Evolutionary conservation across 202 grass and related monocot species (phyloP).

Genomic region (Alloteropsis angusta): DNA sequence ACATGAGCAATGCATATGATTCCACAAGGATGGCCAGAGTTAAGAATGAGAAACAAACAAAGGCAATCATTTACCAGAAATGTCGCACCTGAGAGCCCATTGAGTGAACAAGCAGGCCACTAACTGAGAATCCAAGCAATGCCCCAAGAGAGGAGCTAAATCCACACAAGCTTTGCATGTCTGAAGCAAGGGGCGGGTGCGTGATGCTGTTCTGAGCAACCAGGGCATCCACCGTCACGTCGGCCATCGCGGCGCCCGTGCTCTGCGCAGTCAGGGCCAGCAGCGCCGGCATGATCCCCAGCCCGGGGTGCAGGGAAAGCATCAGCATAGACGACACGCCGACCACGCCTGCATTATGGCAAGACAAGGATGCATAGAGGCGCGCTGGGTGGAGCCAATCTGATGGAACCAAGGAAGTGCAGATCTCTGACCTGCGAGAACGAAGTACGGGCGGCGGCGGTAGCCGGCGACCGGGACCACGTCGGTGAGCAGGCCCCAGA

Average conservation of each 20-base stretch:
- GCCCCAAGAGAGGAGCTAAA: slow-evolving; percentile 63
- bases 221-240: slow-evolving; percentile 71
- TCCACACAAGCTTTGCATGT: slow-evolving; percentile 74
- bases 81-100: slow-evolving; percentile 60
- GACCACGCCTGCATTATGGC: slow-evolving; percentile 41
- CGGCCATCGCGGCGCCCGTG: slow-evolving; percentile 50
- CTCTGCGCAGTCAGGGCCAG: slow-evolving; percentile 45
- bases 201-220: slow-evolving; percentile 67
- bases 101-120: slow-evolving; percentile 73
- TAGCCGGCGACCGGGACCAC: slow-evolving; percentile 55
- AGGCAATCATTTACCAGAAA: not conserved
- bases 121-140: slow-evolving; percentile 69
- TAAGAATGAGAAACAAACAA: not conserved
- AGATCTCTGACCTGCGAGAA: slow-evolving; percentile 47
- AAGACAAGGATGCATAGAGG: not conserved
- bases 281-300: slow-evolving; percentile 34
- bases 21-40: not conserved
- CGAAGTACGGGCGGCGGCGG: slow-evolving; percentile 63
- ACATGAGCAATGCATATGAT: not conserved
- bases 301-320: slow-evolving; percentile 32
- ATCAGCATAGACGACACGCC: slow-evolving; percentile 61
- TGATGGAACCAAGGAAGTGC: not conserved
- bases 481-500: slow-evolving; percentile 84
- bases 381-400: not conserved
- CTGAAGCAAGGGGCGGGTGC: slow-evolving; percentile 49